Evolutionary conservation across 352 stramenopile genomes (phyloP), one percentile per base, ranked within the genome.

Genomic region (Aphanomyces invadans): DNA sequence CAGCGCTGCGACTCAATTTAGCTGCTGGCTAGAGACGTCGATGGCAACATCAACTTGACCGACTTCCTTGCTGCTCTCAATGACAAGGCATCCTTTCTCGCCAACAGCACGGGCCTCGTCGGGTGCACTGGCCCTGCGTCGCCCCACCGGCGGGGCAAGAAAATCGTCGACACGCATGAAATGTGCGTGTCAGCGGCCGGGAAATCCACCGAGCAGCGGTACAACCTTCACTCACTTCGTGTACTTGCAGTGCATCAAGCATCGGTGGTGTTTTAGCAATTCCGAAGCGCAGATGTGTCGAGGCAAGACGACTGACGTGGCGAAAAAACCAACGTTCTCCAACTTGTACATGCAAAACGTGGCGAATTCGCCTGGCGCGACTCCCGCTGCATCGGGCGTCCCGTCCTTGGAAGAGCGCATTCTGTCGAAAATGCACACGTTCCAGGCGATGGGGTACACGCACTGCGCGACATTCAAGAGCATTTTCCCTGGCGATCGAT

Each of bases 121-220:
- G 39, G 39, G n/a, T 48, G 39, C 39, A 1, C 48, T 0, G 48
- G 15, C 15, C 48, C 48, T 29, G 21, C 15, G 25, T 56, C 48
- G 25, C 48, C 48, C 5, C 15, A 19, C 4, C n/a, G 21, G n/a
- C 54, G 36, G 17, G 36, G 54, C 19, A 62, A 42, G 54, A 62
- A 62, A 3, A 62, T 49, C 11, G 39, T 19, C n/a, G 72, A 0
- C 74, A 85, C 23, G 54, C 80, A 48, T 80, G 80, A 7, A n/a
- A n/a, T n/a, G n/a, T n/a, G n/a, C n/a, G n/a, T n/a, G n/a, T n/a
- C n/a, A n/a, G n/a, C n/a, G n/a, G n/a, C n/a, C n/a, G 83, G 83
- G 1, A 91, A 91, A 69, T 87, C 83, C 2, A 91, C 81, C 52
- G 74, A 89, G 45, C 79, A 91, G 62, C 77, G 82, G 76, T 84